Percentiles rank a stretch among this genome's conserved stretches.
Evolutionary conservation across 2,329 filamentous ascomycete species (phyloP).

Genomic region (Scedosporium dehoogii): DNA sequence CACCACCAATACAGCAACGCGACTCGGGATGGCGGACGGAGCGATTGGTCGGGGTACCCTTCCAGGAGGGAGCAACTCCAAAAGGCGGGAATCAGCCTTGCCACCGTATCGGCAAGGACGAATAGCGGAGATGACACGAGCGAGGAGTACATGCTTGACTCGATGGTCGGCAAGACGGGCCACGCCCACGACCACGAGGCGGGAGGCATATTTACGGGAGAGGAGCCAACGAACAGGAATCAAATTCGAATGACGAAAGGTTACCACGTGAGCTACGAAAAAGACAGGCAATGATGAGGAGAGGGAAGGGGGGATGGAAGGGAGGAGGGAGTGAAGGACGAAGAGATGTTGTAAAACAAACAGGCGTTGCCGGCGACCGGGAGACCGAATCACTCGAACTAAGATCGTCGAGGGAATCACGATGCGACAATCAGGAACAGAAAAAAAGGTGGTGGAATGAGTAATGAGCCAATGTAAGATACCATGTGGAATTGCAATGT

Average conservation of each 20-base stretch:
- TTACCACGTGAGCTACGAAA: not conserved
- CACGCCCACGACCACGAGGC: conserved; percentile 1
- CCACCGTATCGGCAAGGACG: conserved; percentile 11
- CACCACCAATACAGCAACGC: not conserved
- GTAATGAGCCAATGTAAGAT: too few relatives aligned
- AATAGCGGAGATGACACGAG: conserved; percentile 19
- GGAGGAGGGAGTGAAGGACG: too few relatives aligned
- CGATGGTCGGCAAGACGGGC: conserved; percentile 4
- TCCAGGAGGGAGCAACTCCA: not conserved
- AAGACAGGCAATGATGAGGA: not conserved
- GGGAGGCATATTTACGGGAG: not conserved
- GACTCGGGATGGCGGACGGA: not conserved
- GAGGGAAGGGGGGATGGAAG: not conserved
- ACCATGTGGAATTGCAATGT: too few relatives aligned
- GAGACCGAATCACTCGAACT: too few relatives aligned
- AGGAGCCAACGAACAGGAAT: not conserved
- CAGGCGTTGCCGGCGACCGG: too few relatives aligned
- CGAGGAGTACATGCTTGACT: conserved; percentile 24
- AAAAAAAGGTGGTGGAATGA: too few relatives aligned
- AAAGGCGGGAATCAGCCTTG: conserved; percentile 16
- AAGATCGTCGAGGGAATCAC: too few relatives aligned
- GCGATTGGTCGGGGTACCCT: not conserved
- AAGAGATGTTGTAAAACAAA: too few relatives aligned
- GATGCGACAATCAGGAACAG: too few relatives aligned
- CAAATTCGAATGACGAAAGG: not conserved